Conservation (phyloP, 345 rosid species). For the Populus alba region DNA sequence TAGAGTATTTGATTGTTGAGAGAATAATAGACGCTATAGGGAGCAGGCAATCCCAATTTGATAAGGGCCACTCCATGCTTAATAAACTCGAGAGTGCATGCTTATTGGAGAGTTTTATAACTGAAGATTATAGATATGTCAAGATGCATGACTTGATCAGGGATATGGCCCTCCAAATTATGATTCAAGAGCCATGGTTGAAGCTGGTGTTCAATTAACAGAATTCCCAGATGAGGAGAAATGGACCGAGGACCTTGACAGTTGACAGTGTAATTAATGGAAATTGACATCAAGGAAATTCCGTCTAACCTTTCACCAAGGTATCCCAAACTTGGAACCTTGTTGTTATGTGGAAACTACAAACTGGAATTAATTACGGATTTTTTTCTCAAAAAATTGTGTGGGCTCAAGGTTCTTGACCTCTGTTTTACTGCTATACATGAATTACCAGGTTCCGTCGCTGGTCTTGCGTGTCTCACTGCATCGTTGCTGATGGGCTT, state of each 20-base stretch:
- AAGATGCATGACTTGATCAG: slow-evolving; percentile 4
- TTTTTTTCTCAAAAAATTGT: neutral
- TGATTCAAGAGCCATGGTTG: neutral
- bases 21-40: slow-evolving; percentile 12
- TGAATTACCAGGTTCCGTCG: slow-evolving; percentile 10
- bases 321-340: slow-evolving; percentile 15
- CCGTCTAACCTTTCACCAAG: neutral
- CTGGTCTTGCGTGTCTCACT: slow-evolving; percentile 3
- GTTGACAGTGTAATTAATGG: neutral
- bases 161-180: neutral
- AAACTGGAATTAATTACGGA: slow-evolving; percentile 1
- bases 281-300: neutral
- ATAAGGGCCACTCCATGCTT: slow-evolving; percentile 15
- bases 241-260: neutral
- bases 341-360: neutral
- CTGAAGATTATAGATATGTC: neutral
- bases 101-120: neutral
- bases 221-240: neutral
- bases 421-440: neutral
- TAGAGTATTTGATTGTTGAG: slow-evolving; percentile 17
- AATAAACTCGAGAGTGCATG: slow-evolving; percentile 5
- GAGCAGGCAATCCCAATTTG: neutral
- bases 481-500: neutral
- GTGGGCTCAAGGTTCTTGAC: slow-evolving; percentile 21
- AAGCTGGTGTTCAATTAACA: neutral